Base-by-base conservation (phyloP, 2,329 filamentous ascomycete species). In the Exophiala oligosperma region DNA sequence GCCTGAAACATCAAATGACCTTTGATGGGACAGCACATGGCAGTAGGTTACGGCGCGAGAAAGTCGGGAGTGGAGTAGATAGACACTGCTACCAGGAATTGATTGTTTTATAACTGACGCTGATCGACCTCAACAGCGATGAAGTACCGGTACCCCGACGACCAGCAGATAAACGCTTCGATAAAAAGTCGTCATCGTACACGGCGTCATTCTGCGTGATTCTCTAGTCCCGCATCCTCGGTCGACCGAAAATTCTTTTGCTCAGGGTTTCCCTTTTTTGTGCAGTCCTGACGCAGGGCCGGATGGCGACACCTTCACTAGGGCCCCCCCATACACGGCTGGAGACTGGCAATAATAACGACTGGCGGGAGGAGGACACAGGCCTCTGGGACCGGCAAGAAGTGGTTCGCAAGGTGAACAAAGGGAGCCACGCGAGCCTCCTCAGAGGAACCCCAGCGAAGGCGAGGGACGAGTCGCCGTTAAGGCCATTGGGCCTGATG, bases 1-100 rank as follows among this genome's bases (percentile, higher is more conserved):
- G 43, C 52, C 41, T 48, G 52, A 54, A 54, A 54, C 52, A 54
- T 48, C 52, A 38, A 47, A 48, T 54, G 52, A 54, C 23, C n/a
- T 54, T 44, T 24, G 52, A 26, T 24, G 38, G n/a, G 17, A 54
- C 37, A 47, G 43, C 51, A 53, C 51, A 53, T 53, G 51, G 40
- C 29, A 47, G 21, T 47, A 54, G 35, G 28, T 54, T 38, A 54
- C 29, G 52, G 41, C n/a, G 37, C 26, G 24, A 47, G 38, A 28
- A 8, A 43, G 23, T 26, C 24, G 46, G 26, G 9, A n/a, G 46
- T 48, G 46, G 46, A 48, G 26, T n/a, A 32, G 2, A 48, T 26
- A 48, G 46, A 32, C 28, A 29, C 11, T 26, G 26, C 24, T 48
- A 26, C 46, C 26, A 48, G 46, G 23, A 26, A 29, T 11, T 48